Conservation (phyloP, 1,284 basidiomycete species). For the Trametes pubescens region DNA sequence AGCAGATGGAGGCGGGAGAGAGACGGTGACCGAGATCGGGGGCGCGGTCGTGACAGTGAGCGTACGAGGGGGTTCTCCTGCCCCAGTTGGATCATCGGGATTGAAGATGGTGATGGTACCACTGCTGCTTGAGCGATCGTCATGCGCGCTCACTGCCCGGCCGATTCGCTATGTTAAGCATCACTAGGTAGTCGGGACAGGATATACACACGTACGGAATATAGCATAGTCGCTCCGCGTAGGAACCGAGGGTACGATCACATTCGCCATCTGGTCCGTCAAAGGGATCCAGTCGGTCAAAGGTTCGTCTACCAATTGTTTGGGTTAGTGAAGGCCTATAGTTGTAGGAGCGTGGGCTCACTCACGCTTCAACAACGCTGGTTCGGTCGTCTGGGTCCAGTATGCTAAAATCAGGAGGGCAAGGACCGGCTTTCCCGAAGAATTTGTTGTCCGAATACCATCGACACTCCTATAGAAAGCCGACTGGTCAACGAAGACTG, state of each 20-base stretch:
- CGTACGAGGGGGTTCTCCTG: constrained; percentile 17
- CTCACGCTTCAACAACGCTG: constrained; percentile 24
- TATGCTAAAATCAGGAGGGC: constrained; percentile 26
- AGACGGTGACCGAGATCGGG: constrained; percentile 25
- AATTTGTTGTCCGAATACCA: constrained; percentile 19
- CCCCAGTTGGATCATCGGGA: constrained; percentile 27
- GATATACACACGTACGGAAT: constrained; percentile 13
- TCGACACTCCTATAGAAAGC: constrained; percentile 18
- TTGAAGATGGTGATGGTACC: constrained; percentile 31
- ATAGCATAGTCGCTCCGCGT: constrained; percentile 30
- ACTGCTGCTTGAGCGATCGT: constrained; percentile 28
- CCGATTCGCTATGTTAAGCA: background rate
- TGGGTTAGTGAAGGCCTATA: background rate
- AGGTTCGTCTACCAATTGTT: constrained; percentile 12
- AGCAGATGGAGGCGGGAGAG: constrained; percentile 13
- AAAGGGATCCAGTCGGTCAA: constrained; percentile 30
- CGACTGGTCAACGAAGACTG: background rate
- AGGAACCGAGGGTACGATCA: constrained; percentile 27
- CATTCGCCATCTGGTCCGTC: constrained; percentile 27
- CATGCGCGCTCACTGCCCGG: constrained; percentile 16
- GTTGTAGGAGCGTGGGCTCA: background rate
- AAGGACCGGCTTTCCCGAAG: constrained; percentile 25
- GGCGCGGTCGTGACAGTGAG: constrained; percentile 30
- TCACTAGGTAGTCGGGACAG: background rate
- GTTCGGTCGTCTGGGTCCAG: constrained; percentile 16